These are phyloP conservation scores for Heritiera littoralis DNA, from an alignment of 345 rosid genomes.

Conservation along the genomic window DNA sequence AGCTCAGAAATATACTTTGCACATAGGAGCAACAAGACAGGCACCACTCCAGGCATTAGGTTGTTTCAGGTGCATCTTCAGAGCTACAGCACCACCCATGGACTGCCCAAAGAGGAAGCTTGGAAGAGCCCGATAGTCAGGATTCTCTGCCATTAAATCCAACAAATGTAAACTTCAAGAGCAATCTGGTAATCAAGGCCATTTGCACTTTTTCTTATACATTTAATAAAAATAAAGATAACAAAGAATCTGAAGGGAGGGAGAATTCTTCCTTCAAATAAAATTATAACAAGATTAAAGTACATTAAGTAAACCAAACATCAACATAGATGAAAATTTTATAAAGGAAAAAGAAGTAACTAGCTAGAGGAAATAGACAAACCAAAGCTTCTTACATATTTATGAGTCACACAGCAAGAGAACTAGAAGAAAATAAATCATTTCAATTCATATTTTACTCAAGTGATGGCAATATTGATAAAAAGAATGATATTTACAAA, in stretches of 20 bases:
- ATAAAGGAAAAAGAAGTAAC: not conserved
- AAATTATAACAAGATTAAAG: not conserved
- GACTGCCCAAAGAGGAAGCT: constrained; percentile 92
- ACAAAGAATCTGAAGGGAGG: not conserved
- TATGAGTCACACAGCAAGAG: not conserved
- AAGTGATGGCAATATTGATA: not conserved
- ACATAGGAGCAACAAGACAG: constrained; percentile 91
- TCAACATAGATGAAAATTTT: not conserved
- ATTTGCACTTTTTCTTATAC: not conserved
- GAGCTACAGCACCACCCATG: constrained; percentile 95
- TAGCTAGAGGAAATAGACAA: not conserved
- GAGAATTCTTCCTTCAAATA: not conserved
- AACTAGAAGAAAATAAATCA: not conserved
- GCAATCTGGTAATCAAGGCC: constrained; percentile 1
- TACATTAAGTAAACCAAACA: not conserved
- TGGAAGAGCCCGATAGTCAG: constrained; percentile 53
- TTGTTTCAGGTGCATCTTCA: constrained; percentile 85
- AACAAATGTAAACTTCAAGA: constrained; percentile 20
- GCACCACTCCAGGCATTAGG: constrained; percentile 89
- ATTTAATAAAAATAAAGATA: not conserved
- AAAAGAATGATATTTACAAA: not conserved
- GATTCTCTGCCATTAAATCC: constrained; percentile 53
- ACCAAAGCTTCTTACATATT: not conserved
- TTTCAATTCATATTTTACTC: not conserved
- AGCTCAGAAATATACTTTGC: constrained; percentile 64